A percentile compares a stretch with the other conserved stretches of the same genome.
phyloP scores from a whole-genome alignment of 2,329 filamentous ascomycete genomes.

The Cryoendolithus antarcticus region DNA sequence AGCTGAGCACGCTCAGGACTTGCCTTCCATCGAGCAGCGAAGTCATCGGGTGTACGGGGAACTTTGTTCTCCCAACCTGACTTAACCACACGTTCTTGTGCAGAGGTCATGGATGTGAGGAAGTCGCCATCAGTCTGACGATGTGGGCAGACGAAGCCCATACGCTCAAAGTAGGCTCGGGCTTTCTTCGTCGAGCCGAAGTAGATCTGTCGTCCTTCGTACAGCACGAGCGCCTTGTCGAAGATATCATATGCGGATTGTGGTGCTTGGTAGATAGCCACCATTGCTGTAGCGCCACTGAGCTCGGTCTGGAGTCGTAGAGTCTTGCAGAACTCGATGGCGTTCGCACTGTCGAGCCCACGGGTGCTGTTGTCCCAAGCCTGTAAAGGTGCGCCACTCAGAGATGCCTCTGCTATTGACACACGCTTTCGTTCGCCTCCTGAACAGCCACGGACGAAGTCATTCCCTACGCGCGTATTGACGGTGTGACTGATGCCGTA shows the following conservation, averaged over 20 bases:
- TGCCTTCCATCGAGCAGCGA: constrained; percentile 41
- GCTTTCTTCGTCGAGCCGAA: constrained; percentile 54
- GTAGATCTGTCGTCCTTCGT: constrained; percentile 59
- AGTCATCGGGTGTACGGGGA: constrained; percentile 38
- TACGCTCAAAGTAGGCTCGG: constrained; percentile 54
- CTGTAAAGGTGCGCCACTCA: constrained; percentile 34
- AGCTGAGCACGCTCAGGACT: constrained; percentile 37
- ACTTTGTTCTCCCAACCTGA: constrained; percentile 33
- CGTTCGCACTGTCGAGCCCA: constrained; percentile 63
- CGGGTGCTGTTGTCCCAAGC: constrained; percentile 71
- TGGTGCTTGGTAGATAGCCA: constrained; percentile 63
- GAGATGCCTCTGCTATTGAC: constrained; percentile 59
- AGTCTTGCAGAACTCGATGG: constrained; percentile 62
- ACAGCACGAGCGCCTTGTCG: constrained; percentile 56
- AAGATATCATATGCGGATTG: constrained; percentile 58
- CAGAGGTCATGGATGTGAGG: constrained; percentile 57
- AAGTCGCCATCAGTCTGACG: constrained; percentile 66
- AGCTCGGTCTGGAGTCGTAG: constrained; percentile 56
- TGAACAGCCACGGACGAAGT: constrained; percentile 61
- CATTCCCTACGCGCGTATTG: constrained; percentile 62
- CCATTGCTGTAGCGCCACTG: constrained; percentile 51
- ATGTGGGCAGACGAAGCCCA: constrained; percentile 61
- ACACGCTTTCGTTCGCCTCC: constrained; percentile 71
- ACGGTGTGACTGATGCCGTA: constrained; percentile 62
- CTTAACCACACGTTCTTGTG: constrained; percentile 34